Evolutionary conservation across 495 filamentous ascomycete genomes (phyloP).

Genomic region (Penicillium robsamsonii): DNA sequence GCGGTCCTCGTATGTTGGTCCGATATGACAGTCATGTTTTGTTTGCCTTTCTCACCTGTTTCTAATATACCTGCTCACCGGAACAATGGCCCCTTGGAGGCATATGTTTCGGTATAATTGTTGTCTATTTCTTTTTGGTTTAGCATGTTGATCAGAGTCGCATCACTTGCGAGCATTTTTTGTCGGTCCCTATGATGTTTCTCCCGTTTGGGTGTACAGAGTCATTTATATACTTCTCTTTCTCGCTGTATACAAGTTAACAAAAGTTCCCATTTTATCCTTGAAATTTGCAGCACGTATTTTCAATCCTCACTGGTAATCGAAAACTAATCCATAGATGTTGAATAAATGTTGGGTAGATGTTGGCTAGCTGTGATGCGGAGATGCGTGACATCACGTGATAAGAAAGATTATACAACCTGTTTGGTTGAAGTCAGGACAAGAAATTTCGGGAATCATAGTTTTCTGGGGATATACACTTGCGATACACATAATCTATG

Average conservation of each 20-base stretch:
- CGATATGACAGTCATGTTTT: neutral
- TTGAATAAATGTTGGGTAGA: neutral
- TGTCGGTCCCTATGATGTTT: neutral
- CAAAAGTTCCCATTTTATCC: neutral
- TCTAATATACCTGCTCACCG: conserved; percentile 14
- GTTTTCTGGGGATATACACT: neutral
- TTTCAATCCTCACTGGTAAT: neutral
- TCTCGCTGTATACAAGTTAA: neutral
- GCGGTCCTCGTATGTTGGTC: neutral
- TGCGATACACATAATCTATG: neutral
- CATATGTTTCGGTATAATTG: conserved; percentile 8
- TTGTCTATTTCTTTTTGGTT: conserved; percentile 10
- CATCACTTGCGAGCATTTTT: conserved; percentile 13
- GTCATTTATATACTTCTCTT: conserved; percentile 2
- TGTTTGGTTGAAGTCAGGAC: neutral
- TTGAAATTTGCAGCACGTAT: neutral
- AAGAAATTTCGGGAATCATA: neutral
- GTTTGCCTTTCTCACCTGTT: conserved; percentile 13
- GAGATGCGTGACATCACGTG: neutral
- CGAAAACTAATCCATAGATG: neutral
- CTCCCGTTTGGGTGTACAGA: neutral
- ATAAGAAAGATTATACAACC: neutral
- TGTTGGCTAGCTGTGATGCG: neutral
- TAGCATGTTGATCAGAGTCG: conserved; percentile 15
- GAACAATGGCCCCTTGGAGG: neutral